phyloP scores from a whole-genome alignment of 106 monocot species.

The Narthecium ossifragum region DNA sequence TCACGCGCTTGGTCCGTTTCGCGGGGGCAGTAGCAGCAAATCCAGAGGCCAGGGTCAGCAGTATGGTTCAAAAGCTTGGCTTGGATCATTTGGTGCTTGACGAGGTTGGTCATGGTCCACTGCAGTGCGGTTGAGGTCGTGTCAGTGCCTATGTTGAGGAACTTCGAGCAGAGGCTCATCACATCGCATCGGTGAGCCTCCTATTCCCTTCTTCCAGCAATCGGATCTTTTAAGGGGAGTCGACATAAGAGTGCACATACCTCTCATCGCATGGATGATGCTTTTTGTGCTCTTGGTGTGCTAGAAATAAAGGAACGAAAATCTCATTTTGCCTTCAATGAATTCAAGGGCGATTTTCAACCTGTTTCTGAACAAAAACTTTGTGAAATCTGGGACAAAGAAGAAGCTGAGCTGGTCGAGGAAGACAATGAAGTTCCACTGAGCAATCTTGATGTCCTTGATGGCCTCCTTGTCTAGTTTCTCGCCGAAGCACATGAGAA shows the following conservation, averaged over 20 bases:
- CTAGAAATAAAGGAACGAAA: neutral
- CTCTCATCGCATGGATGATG: too few relatives aligned
- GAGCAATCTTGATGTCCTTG: neutral
- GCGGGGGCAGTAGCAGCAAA: too few relatives aligned
- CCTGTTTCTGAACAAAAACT: neutral
- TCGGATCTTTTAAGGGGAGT: neutral
- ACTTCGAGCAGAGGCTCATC: slow-evolving; percentile 1
- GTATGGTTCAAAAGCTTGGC: neutral
- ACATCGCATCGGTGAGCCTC: neutral
- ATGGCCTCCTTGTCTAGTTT: neutral
- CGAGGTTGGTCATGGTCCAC: slow-evolving; percentile 9
- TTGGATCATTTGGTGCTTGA: neutral
- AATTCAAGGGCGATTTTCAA: neutral
- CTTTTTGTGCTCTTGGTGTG: neutral
- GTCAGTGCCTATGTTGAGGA: slow-evolving; percentile 1
- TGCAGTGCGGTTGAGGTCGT: slow-evolving; percentile 4
- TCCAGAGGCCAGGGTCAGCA: too few relatives aligned
- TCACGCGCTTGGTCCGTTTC: too few relatives aligned
- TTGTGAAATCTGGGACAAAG: neutral
- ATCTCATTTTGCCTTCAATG: neutral
- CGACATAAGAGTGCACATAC: neutral
- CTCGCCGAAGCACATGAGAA: slow-evolving; percentile 12
- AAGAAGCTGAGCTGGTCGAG: neutral
- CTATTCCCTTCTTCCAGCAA: neutral
- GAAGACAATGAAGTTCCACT: neutral